A percentile compares a stretch with the other conserved stretches of the same genome.
Conservation (phyloP, 2,329 filamentous ascomycete species). For the Pseudogymnoascus destructans region DNA sequence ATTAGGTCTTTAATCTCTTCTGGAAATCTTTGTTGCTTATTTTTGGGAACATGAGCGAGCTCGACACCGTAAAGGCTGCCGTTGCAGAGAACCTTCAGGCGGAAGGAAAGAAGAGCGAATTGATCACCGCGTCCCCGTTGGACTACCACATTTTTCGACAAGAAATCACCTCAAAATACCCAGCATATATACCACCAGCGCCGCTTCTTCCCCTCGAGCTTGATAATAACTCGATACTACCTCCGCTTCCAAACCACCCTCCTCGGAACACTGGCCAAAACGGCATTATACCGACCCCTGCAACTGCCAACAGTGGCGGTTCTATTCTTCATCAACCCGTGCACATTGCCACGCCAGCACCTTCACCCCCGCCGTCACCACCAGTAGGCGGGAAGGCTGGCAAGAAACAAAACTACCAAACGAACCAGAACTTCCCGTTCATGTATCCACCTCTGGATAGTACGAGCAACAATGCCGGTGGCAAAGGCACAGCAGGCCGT, state of each 20-base stretch:
- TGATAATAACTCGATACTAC: conserved; percentile 82
- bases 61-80: conserved; percentile 60
- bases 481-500: conserved; percentile 69
- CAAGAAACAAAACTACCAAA: conserved; percentile 99
- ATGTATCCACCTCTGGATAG: conserved; percentile 89
- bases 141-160: conserved; percentile 96
- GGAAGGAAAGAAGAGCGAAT: conserved; percentile 50
- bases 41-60: conserved; percentile 66
- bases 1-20: conserved; percentile 61
- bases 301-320: conserved; percentile 41
- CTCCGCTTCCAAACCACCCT: conserved; percentile 66
- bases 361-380: conserved; percentile 88
- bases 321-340: conserved; percentile 94
- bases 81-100: conserved; percentile 48
- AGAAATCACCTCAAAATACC: conserved; percentile 95
- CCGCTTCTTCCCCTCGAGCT: conserved; percentile 74
- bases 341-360: conserved; percentile 95
- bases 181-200: conserved; percentile 82
- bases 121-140: conserved; percentile 83
- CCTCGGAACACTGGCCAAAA: conserved; percentile 46
- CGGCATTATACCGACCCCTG: conserved; percentile 46
- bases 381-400: conserved; percentile 76
- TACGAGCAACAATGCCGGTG: conserved; percentile 77
- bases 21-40: conserved; percentile 86
- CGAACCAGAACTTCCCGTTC: conserved; percentile 96